Evolutionary conservation across 768 basidiomycete species (phyloP).

Genomic region (Leccinum longicurvipes): DNA sequence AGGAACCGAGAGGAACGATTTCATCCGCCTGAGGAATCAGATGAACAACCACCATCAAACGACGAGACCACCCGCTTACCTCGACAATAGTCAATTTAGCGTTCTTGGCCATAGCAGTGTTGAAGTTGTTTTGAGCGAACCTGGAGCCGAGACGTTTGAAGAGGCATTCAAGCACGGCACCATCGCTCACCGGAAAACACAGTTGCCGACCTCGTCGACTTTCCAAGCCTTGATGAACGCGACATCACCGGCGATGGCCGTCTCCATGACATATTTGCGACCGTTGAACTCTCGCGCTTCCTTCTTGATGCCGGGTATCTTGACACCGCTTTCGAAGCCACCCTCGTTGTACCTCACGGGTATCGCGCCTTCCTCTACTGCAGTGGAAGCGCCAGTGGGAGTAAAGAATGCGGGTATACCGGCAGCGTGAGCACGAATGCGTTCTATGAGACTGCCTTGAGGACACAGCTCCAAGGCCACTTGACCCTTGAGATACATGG

Average conservation of each 20-base stretch:
- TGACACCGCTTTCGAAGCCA: conserved; percentile 67
- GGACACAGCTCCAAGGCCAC: conserved; percentile 88
- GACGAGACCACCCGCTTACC: conserved; percentile 36
- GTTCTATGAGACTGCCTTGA: conserved; percentile 87
- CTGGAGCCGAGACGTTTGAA: conserved; percentile 34
- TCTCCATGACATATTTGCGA: conserved; percentile 78
- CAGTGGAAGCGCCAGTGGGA: conserved; percentile 84
- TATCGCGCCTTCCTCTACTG: conserved; percentile 75
- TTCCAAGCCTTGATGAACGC: conserved; percentile 91
- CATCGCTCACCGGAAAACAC: conserved; percentile 69
- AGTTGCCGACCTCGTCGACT: conserved; percentile 88
- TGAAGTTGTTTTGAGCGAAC: conserved; percentile 87
- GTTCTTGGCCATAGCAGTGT: conserved; percentile 81
- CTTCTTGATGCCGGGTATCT: conserved; percentile 70
- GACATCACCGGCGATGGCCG: conserved; percentile 74
- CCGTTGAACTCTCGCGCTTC: conserved; percentile 76
- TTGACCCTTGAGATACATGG: conserved; percentile 73
- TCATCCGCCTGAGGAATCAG: conserved; percentile 64
- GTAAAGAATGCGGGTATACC: conserved; percentile 95
- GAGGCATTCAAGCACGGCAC: not conserved
- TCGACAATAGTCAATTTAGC: conserved; percentile 90
- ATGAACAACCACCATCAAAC: not conserved
- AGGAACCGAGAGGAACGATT: conserved; percentile 78
- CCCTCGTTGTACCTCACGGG: conserved; percentile 77
- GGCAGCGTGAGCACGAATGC: conserved; percentile 83